Conservation (phyloP, 805 yeast genomes). For the Ogataea sp. region DNA sequence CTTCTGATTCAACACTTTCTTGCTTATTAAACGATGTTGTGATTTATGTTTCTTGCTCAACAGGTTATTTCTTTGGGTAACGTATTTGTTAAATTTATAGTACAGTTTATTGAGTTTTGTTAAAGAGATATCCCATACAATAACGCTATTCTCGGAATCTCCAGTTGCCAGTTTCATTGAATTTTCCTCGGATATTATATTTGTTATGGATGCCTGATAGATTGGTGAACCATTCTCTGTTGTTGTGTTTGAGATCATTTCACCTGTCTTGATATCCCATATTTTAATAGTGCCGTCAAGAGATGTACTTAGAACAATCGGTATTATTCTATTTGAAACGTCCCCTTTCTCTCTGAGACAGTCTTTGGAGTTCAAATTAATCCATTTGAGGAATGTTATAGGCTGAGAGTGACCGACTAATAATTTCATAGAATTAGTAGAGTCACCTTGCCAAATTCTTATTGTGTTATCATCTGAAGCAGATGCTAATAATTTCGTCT, state of each 20-base stretch:
- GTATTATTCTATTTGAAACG: constrained; percentile 4
- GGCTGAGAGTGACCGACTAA: constrained; percentile 52
- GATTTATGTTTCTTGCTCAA: background rate
- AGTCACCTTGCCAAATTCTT: constrained; percentile 68
- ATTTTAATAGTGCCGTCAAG: constrained; percentile 63
- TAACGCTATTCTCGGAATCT: constrained; percentile 52
- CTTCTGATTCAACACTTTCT: background rate
- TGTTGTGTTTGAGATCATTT: constrained; percentile 26
- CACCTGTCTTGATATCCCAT: constrained; percentile 53
- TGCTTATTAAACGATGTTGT: background rate
- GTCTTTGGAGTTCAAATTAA: constrained; percentile 13
- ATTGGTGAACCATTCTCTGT: constrained; percentile 45
- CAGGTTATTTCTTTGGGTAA: background rate
- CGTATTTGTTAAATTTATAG: background rate
- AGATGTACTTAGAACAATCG: constrained; percentile 42
- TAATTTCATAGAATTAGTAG: constrained; percentile 41
- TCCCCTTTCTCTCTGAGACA: constrained; percentile 13
- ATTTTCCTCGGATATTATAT: constrained; percentile 22
- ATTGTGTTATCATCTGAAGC: constrained; percentile 72
- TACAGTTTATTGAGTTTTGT: background rate
- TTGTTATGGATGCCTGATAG: constrained; percentile 44
- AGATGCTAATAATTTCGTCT: constrained; percentile 52
- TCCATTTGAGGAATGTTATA: constrained; percentile 50
- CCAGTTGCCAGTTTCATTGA: constrained; percentile 49
- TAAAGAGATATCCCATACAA: constrained; percentile 37